Percentiles rank a stretch among this genome's conserved stretches.
These are phyloP conservation scores for Pseudocercospora pini-densiflorae DNA, from an alignment of 2,329 filamentous ascomycete genomes.

Conservation along the genomic window DNA sequence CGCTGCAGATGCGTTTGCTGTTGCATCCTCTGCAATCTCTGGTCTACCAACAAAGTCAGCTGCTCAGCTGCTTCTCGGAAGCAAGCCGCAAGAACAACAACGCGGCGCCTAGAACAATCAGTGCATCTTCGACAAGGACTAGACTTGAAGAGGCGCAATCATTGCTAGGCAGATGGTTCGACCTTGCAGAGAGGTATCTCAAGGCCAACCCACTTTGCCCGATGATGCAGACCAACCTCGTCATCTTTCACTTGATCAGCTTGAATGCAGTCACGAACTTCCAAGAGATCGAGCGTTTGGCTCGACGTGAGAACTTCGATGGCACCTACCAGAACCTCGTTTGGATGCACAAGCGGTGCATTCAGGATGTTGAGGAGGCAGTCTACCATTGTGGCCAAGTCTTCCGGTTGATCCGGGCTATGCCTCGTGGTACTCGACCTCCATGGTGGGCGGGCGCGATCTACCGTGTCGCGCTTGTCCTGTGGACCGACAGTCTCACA, in stretches of 20 bases:
- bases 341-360: constrained; percentile 64
- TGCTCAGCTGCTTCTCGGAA: constrained; percentile 68
- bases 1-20: constrained; percentile 66
- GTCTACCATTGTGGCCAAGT: constrained; percentile 72
- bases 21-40: constrained; percentile 70
- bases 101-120: constrained; percentile 53
- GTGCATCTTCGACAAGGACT: constrained; percentile 63
- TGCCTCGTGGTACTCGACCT: constrained; percentile 65
- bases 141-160: constrained; percentile 68
- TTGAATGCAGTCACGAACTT: constrained; percentile 72
- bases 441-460: constrained; percentile 74
- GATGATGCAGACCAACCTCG: constrained; percentile 67
- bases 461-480: constrained; percentile 67
- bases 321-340: constrained; percentile 60
- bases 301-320: constrained; percentile 64
- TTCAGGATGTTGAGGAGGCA: constrained; percentile 66
- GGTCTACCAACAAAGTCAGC: constrained; percentile 67
- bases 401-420: constrained; percentile 62
- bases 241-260: constrained; percentile 72
- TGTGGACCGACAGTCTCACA: constrained; percentile 66
- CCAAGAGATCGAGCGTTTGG: constrained; percentile 68
- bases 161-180: constrained; percentile 69
- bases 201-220: constrained; percentile 62
- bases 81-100: constrained; percentile 52
- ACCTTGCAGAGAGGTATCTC: constrained; percentile 62